These are phyloP conservation scores for Fomitopsis palustris DNA, from an alignment of 1,284 basidiomycete genomes.

Conservation along the genomic window DNA sequence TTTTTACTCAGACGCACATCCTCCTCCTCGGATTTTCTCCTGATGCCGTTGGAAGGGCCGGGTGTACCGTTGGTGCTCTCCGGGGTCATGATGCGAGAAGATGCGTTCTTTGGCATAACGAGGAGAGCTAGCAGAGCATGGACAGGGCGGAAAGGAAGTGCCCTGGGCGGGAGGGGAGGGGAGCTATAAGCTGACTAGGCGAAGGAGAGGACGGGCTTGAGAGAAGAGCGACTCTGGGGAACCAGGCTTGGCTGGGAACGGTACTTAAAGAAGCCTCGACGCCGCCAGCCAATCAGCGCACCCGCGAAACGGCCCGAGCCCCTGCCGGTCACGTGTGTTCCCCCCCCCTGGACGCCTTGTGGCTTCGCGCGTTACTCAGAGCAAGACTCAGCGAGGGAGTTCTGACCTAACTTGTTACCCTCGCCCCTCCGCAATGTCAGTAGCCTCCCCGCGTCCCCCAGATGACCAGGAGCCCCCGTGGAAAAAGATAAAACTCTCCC, in stretches of 20 bases:
- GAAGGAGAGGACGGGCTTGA: neutral
- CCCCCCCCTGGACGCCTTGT: too few species aligned
- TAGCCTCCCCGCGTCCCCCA: neutral
- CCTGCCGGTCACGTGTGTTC: slow-evolving; percentile 1
- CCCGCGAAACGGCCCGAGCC: neutral
- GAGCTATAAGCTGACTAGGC: neutral
- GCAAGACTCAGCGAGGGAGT: neutral
- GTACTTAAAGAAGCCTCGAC: slow-evolving; percentile 13
- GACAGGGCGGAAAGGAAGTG: neutral
- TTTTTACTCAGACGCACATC: slow-evolving; percentile 55
- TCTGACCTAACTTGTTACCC: neutral
- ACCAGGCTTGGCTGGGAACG: slow-evolving; percentile 2
- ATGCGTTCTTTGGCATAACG: slow-evolving; percentile 25
- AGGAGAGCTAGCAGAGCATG: neutral
- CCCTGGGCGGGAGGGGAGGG: neutral
- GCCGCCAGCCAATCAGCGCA: slow-evolving; percentile 2
- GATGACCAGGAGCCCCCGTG: slow-evolving; percentile 41
- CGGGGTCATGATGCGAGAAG: slow-evolving; percentile 11
- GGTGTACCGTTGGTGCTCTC: slow-evolving; percentile 11
- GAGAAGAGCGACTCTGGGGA: neutral
- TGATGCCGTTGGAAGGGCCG: slow-evolving; percentile 21
- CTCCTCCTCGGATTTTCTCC: slow-evolving; percentile 66
- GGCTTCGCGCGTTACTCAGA: neutral
- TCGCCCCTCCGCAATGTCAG: neutral
- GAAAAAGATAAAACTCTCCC: slow-evolving; percentile 60